These are phyloP conservation scores for Mycena belliarum DNA, from an alignment of 768 basidiomycete genomes.

Conservation along the genomic window DNA sequence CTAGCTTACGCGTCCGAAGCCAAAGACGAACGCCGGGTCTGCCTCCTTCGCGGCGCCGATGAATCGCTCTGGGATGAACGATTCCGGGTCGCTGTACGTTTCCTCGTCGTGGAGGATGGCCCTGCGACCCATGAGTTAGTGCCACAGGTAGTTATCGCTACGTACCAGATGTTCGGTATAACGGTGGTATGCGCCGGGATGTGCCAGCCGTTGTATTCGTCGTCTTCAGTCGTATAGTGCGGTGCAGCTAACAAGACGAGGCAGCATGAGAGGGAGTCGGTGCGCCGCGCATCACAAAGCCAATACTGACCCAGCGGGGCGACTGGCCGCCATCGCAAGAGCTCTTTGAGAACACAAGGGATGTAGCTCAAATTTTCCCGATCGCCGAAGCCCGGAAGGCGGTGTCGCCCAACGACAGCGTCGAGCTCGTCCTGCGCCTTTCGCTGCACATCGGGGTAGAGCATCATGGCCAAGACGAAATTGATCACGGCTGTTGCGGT, in stretches of 20 bases:
- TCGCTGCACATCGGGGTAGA: background rate
- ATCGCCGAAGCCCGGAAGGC: background rate
- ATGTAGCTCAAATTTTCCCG: background rate
- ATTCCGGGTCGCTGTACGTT: background rate
- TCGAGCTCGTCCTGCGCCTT: background rate
- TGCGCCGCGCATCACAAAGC: too few species aligned
- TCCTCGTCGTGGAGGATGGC: background rate
- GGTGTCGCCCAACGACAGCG: background rate
- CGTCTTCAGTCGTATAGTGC: background rate
- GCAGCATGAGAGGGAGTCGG: background rate
- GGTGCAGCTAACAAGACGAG: background rate
- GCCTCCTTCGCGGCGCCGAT: background rate
- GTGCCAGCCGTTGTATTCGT: background rate
- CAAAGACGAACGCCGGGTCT: background rate
- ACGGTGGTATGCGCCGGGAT: background rate
- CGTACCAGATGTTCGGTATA: too few species aligned
- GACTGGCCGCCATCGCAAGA: background rate
- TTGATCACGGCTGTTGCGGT: background rate
- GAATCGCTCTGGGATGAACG: background rate
- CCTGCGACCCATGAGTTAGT: too few species aligned
- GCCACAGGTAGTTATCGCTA: too few species aligned
- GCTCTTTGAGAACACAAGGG: background rate
- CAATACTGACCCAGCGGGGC: background rate
- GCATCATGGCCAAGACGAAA: background rate
- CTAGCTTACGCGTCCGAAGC: background rate